Conservation (phyloP, 2,329 filamentous ascomycete species). For the Colletotrichum limetticola region DNA sequence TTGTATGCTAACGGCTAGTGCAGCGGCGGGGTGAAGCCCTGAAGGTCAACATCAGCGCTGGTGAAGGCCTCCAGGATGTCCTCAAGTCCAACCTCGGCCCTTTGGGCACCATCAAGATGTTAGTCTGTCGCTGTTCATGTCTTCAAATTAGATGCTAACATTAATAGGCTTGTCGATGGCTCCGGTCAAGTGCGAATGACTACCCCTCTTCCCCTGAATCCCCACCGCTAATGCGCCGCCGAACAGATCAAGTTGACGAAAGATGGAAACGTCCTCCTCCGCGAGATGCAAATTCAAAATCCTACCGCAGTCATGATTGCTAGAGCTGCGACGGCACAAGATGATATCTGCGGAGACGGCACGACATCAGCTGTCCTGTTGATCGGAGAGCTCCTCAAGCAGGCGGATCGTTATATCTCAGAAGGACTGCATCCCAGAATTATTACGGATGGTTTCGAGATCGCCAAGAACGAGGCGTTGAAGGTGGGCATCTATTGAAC, state of each 20-base stretch:
- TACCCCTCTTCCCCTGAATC: conserved; percentile 23
- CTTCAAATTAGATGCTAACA: conserved; percentile 40
- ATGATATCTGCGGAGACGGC: conserved; percentile 97
- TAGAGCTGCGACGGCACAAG: conserved; percentile 91
- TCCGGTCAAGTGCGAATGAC: conserved; percentile 68
- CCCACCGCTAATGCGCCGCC: conserved; percentile 26
- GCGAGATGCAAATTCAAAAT: conserved; percentile 95
- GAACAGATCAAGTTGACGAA: conserved; percentile 96
- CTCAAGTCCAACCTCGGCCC: conserved; percentile 96
- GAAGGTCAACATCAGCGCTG: conserved; percentile 95
- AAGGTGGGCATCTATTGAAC: conserved; percentile 65
- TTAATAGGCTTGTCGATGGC: conserved; percentile 72
- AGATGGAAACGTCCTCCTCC: conserved; percentile 88
- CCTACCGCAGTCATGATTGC: conserved; percentile 91
- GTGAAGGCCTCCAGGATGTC: conserved; percentile 93
- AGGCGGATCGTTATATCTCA: conserved; percentile 94
- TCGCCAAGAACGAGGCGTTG: conserved; percentile 91
- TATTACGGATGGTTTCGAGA: conserved; percentile 97
- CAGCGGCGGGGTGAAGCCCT: conserved; percentile 97
- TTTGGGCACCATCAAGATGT: conserved; percentile 97
- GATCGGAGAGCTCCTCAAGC: conserved; percentile 96
- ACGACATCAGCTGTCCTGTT: conserved; percentile 96
- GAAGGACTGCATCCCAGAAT: conserved; percentile 97
- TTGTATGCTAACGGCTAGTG: conserved; percentile 52
- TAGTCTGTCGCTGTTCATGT: conserved; percentile 35